A percentile compares a stretch with the other conserved stretches of the same genome.
phyloP scores from a whole-genome alignment of 139 green algal genomes.

The Chlorella sp. region DNA sequence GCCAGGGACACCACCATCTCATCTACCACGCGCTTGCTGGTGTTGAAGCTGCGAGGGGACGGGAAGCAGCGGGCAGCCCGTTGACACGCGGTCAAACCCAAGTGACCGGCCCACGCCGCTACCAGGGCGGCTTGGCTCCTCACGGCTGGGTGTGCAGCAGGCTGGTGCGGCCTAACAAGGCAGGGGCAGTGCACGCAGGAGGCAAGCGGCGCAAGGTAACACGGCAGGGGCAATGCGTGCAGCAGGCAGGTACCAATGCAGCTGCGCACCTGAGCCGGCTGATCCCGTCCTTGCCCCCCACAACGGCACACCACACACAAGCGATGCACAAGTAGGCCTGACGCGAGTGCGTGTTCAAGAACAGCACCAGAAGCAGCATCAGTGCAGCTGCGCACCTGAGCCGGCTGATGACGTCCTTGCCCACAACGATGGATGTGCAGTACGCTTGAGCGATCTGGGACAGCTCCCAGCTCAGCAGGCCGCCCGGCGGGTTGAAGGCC shows the following conservation, averaged over 20 bases:
- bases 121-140: too few species aligned
- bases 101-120: too few species aligned
- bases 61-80: too few species aligned
- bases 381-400: constrained; percentile 36
- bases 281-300: constrained; percentile 28
- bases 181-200: too few species aligned
- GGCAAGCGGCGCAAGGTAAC: too few species aligned
- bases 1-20: constrained; percentile 63
- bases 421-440: constrained; percentile 64
- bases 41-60: constrained; percentile 20
- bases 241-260: neutral
- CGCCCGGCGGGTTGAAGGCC: constrained; percentile 67
- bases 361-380: too few species aligned
- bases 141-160: too few species aligned
- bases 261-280: constrained; percentile 46
- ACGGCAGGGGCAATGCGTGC: constrained; percentile 16
- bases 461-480: constrained; percentile 54
- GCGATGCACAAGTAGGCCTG: too few species aligned
- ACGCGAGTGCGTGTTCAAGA: too few species aligned
- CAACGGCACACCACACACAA: too few species aligned
- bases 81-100: too few species aligned
- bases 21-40: constrained; percentile 40
- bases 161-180: too few species aligned
- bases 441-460: constrained; percentile 34
- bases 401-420: constrained; percentile 54